Evolutionary conservation across 768 basidiomycete species (phyloP), one percentile per base, ranked within the genome.

Genomic region (Pluteus cervinus): DNA sequence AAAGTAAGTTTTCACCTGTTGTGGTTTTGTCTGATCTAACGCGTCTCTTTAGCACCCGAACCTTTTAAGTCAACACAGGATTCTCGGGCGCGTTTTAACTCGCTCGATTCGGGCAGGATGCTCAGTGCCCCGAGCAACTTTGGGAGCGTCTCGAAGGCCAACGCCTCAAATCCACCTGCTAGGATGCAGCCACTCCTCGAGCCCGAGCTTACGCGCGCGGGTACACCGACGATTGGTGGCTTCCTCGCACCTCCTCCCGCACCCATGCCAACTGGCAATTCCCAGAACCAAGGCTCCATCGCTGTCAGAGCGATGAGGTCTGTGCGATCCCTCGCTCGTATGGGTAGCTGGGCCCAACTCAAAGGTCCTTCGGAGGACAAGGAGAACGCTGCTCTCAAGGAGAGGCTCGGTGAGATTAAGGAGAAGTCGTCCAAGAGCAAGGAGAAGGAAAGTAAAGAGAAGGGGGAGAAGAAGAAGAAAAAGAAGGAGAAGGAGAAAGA

Each of bases 241-340:
- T 40, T 70, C 0, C 58, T 66, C 17, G 64, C 65, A 2, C 63
- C 63, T 14, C 63, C 67, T n/a, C 42, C 51, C 3, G 45, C 50
- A 7, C 41, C 4, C 36, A 41, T 30, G 25, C n/a, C n/a, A n/a
- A 33, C 57, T 15, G 32, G 33, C 25, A 42, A 42, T 24, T 23
- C 48, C n/a, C 39, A 34, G n/a, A 47, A 48, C 35, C 71, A 73
- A 20, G 75, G 71, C 21, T 86, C 82, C 1, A 83, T 89, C 29
- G 86, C 86, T 1, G 41, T 88, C 20, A 74, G 86, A 4, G 86
- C 86, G 4, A 88, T 89, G 64, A 69, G 81, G 29, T 81, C 79
- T 10, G 78, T 90, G 46, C 68, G 79, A 18, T 80, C 78, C 2
- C 56, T 88, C 28, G 86, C 86, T 3, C 63, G 78, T 23, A 78